Conservation (phyloP, 805 yeast species). For the Zygoascus tannicola region DNA sequence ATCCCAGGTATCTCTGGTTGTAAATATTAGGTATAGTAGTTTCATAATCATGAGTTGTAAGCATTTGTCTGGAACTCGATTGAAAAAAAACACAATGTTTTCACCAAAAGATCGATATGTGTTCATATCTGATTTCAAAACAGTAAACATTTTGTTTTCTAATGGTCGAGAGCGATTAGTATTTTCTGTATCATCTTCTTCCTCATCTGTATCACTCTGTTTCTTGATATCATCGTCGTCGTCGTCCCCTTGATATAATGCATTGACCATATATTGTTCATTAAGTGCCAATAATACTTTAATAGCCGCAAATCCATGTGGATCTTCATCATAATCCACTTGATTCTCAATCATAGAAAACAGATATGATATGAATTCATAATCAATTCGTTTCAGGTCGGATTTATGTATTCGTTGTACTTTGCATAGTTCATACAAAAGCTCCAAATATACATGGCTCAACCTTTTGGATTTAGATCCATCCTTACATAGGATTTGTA, state of each 20-base stretch:
- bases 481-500: constrained; percentile 34
- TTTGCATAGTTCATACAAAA: constrained; percentile 48
- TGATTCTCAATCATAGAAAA: constrained; percentile 37
- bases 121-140: constrained; percentile 37
- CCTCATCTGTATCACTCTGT: constrained; percentile 2
- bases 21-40: constrained; percentile 63
- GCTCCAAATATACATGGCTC: constrained; percentile 39
- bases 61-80: constrained; percentile 60
- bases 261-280: constrained; percentile 76
- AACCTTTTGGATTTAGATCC: constrained; percentile 30
- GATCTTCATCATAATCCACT: constrained; percentile 36
- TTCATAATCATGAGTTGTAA: constrained; percentile 73
- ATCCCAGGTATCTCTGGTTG: constrained; percentile 53
- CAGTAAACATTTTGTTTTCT: constrained; percentile 38
- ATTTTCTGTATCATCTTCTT: constrained; percentile 3
- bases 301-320: constrained; percentile 57
- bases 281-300: constrained; percentile 65
- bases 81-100: constrained; percentile 62
- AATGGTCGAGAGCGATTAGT: background rate
- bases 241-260: constrained; percentile 6
- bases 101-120: constrained; percentile 51
- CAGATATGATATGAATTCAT: constrained; percentile 39
- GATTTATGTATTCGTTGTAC: constrained; percentile 36
- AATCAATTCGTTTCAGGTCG: constrained; percentile 36
- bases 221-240: background rate